Conservation (phyloP, 1,139 yeast genomes). For the Geotrichum histeridarum region DNA sequence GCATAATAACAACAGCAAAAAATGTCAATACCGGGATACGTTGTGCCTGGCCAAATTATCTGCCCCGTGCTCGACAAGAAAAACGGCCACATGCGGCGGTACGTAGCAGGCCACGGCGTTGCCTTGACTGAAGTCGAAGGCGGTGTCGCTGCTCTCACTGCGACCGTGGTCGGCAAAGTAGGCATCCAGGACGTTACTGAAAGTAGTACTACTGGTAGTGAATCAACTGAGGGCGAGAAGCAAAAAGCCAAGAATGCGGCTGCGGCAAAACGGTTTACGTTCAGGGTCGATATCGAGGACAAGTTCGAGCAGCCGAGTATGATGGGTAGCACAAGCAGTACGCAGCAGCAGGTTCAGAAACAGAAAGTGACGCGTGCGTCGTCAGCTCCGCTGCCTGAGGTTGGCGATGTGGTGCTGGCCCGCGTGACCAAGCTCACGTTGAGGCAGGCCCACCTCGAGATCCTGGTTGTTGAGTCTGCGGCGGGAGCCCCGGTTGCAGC, state of each 20-base stretch:
- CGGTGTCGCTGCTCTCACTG: slow-evolving; percentile 45
- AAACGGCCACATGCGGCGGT: slow-evolving; percentile 11
- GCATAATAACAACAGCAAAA: background rate
- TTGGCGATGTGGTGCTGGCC: slow-evolving; percentile 77
- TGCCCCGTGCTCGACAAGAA: slow-evolving; percentile 42
- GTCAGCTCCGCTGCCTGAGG: slow-evolving; percentile 60
- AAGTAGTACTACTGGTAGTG: background rate
- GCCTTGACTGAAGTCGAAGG: slow-evolving; percentile 24
- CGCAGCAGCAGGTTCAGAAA: background rate
- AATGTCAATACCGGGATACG: slow-evolving; percentile 41
- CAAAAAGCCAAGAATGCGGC: background rate
- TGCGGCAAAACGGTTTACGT: slow-evolving; percentile 21
- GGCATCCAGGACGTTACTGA: slow-evolving; percentile 12
- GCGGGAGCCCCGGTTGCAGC: slow-evolving; percentile 46
- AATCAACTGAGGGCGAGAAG: background rate
- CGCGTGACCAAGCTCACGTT: slow-evolving; percentile 61
- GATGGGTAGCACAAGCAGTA: slow-evolving; percentile 18
- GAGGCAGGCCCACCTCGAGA: slow-evolving; percentile 77
- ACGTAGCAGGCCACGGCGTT: slow-evolving; percentile 38
- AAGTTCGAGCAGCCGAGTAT: slow-evolving; percentile 25
- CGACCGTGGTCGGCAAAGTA: slow-evolving; percentile 65
- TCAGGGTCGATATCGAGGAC: slow-evolving; percentile 38
- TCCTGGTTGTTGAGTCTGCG: slow-evolving; percentile 67
- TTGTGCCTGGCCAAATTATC: slow-evolving; percentile 73
- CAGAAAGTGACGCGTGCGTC: slow-evolving; percentile 28